Evolutionary conservation across 352 stramenopile species (phyloP).

Genomic region (Pythium dissotocum): DNA sequence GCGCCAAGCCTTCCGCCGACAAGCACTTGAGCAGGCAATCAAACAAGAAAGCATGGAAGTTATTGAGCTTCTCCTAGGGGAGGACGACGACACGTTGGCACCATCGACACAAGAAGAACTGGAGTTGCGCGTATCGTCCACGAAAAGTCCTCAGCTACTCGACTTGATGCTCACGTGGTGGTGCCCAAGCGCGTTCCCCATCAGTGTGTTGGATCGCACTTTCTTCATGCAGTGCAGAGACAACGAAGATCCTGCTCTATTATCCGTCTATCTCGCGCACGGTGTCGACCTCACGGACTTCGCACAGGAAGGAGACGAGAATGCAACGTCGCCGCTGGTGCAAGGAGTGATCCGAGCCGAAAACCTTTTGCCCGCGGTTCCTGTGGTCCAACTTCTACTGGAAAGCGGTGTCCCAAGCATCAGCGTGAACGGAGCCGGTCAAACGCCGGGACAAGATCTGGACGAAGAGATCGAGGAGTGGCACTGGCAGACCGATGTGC

Average conservation of each 20-base stretch:
- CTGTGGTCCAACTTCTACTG: background rate
- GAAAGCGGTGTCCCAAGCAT: background rate
- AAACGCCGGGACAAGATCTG: background rate
- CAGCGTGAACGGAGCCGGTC: background rate
- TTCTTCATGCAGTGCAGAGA: background rate
- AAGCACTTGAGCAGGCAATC: background rate
- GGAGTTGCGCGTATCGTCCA: background rate
- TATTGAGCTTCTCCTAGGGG: background rate
- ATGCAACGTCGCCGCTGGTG: background rate
- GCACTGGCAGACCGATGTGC: too few species aligned
- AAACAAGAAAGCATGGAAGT: background rate
- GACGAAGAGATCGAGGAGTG: background rate
- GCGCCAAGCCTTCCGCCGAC: background rate
- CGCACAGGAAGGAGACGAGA: background rate
- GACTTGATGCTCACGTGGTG: background rate
- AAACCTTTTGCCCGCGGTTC: background rate
- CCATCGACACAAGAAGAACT: background rate
- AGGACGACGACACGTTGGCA: background rate
- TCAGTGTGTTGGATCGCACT: background rate
- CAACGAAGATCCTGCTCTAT: background rate
- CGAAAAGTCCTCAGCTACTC: background rate
- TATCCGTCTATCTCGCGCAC: background rate
- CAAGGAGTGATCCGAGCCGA: background rate
- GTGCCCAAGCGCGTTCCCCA: background rate
- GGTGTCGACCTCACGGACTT: background rate